Evolutionary conservation across 2,329 filamentous ascomycete genomes (phyloP).

Genomic region (Aspergillus costaricaensis): DNA sequence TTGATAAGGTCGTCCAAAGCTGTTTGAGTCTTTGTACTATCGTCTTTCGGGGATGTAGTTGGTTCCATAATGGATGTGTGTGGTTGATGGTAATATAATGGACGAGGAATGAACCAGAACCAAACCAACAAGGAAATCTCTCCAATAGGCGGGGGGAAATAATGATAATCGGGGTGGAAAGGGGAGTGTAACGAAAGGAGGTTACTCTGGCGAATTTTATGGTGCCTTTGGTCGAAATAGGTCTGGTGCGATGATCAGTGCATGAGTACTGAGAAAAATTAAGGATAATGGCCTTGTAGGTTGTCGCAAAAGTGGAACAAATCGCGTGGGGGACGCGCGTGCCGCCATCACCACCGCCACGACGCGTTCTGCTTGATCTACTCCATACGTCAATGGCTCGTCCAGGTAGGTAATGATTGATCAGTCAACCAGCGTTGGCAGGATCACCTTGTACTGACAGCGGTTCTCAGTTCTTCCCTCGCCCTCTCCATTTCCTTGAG

Average conservation of each 20-base stretch:
- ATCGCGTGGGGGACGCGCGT: conserved; percentile 1
- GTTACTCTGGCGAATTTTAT: not conserved
- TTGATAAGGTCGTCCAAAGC: conserved; percentile 76
- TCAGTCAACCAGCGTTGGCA: not conserved
- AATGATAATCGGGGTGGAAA: not conserved
- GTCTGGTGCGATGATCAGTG: not conserved
- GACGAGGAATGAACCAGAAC: not conserved
- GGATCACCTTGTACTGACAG: not conserved
- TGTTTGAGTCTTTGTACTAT: conserved; percentile 52
- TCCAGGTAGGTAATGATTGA: not conserved
- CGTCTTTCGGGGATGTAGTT: conserved; percentile 21
- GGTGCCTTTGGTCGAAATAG: not conserved
- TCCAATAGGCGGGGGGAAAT: not conserved
- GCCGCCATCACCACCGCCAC: not conserved
- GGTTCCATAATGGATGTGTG: not conserved
- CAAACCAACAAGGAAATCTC: not conserved
- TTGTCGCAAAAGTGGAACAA: not conserved
- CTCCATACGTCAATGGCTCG: not conserved
- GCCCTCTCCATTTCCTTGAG: not conserved
- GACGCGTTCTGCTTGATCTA: not conserved
- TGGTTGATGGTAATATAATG: not conserved
- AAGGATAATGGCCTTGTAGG: not conserved
- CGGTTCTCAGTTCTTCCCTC: not conserved
- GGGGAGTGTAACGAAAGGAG: not conserved
- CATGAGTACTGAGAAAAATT: not conserved